These are phyloP conservation scores for Dalbergia cochinchinensis DNA, from an alignment of 306 rosid species.

Conservation along the genomic window DNA sequence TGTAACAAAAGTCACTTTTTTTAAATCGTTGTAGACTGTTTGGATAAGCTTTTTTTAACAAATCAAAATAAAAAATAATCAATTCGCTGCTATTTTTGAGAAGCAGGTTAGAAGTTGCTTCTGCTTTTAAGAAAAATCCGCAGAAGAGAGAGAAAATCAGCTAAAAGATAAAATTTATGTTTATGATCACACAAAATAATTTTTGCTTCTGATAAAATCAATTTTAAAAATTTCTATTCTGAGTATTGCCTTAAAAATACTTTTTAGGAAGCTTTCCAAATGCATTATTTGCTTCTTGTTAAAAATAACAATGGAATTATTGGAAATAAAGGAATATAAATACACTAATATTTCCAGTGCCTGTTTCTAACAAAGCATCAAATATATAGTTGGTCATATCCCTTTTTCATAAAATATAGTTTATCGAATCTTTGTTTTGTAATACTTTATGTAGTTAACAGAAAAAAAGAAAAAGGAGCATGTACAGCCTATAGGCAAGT, in stretches of 20 bases:
- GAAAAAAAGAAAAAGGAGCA: conserved; percentile 20
- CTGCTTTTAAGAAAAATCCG: too few species aligned
- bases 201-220: too few species aligned
- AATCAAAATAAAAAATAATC: too few species aligned
- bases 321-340: not conserved
- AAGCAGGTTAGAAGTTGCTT: too few species aligned
- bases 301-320: conserved; percentile 29
- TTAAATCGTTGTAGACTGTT: too few species aligned
- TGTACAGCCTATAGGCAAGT: not conserved
- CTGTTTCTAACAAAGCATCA: conserved; percentile 12
- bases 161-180: too few species aligned
- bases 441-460: conserved; percentile 13
- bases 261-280: too few species aligned
- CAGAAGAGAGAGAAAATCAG: not conserved
- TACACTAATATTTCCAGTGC: not conserved
- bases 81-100: too few species aligned
- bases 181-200: not conserved
- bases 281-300: not conserved
- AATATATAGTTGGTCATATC: not conserved
- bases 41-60: too few species aligned
- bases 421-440: not conserved
- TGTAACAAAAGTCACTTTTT: too few species aligned
- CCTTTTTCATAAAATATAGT: too few species aligned
- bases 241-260: not conserved
- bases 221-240: too few species aligned